Evolutionary conservation across 2,329 filamentous ascomycete species (phyloP), one percentile per base, ranked within the genome.

Genomic region (Colletotrichum eleusines): DNA sequence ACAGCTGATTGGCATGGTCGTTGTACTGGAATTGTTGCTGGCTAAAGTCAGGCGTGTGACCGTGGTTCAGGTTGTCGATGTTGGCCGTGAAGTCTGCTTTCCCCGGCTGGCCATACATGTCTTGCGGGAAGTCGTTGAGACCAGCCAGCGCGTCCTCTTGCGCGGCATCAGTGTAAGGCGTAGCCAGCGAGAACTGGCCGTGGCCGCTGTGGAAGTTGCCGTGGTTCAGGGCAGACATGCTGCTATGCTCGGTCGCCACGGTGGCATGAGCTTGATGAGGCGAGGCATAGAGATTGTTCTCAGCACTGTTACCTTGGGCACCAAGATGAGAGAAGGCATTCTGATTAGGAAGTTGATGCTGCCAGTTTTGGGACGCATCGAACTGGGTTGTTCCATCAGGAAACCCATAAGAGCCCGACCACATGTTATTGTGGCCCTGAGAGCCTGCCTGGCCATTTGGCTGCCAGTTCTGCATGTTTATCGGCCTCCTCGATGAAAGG

Each of bases 361-460:
- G 74, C 82, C 82, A 84, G 44, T 77, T 68, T 64, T 83, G 81
- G 51, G 75, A 76, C 60, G 79, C 78, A 60, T 83, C 81, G 73
- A 80, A 84, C 46, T 82, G 80, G 48, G 46, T 62, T 23, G 63
- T 23, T 28, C 61, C 70, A 59, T 73, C 71, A 23, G 57, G 33
- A 53, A 64, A 72, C 20, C 33, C 63, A 23, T 57, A 73, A 14
- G 46, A n/a, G 28, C 66, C 57, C 23, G 66, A 42, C 72, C 72
- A 73, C 26, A 73, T 54, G 38, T 70, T 66, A 63, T 73, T 69
- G 62, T 69, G 69, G 48, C 63, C 63, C 46, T 73, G 72, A 23
- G 72, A 61, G 42, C 59, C 66, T 42, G 62, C 40, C 62, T 73
- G 72, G 63, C 66, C 66, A 53, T 63, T 73, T 62, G 64, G 61